Evolutionary conservation across 2,329 filamentous ascomycete species (phyloP), one percentile per base, ranked within the genome.

Genomic region (Penicillium hesseltinei): DNA sequence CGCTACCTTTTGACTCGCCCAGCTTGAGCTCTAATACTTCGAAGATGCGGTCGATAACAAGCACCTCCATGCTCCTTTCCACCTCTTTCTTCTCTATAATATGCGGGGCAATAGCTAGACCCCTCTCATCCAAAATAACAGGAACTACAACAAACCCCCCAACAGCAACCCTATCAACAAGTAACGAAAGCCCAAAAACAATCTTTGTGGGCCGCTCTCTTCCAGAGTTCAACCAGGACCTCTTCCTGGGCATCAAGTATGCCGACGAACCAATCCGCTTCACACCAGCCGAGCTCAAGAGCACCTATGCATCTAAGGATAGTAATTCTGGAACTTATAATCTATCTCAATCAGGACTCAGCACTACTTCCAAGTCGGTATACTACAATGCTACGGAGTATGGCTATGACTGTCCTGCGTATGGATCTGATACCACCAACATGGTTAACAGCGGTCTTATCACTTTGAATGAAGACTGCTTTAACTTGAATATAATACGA

Each of bases 181-280:
- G 31, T 17, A 52, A 45, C 10, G 31, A n/a, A 29, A 23, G 40
- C 31, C 27, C 51, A 10, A 62, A 62, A n/a, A 65, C 63, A 0
- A 43, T 66, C 21, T 71, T 71, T 43, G 56, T 70, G 1, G 68
- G 69, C 29, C 67, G 67, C 15, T 58, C 60, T 2, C 56, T 71
- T 36, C 62, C 64, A 3, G 63, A 67, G 23, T 70, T 71, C 31
- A 48, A 66, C 23, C 69, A 71, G 31, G 65, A 71, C 19, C 23
- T 67, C 2, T 71, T 72, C 49, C 62, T 72, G 4, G 69, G 69
- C 3, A 66, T 71, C 35, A 71, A 70, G 31, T 70, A 69, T 49
- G 65, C 69, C 13, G 59, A 70, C 17, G n/a, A 70, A 42, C 67
- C 69, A 3, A 35, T 44, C 10, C 64, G 69, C 11, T 71, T 71